Percentiles rank a stretch among this genome's conserved stretches.
These are phyloP conservation scores for Pelargonium cotyledonis DNA, from an alignment of 441 rosid genomes.

Conservation along the genomic window DNA sequence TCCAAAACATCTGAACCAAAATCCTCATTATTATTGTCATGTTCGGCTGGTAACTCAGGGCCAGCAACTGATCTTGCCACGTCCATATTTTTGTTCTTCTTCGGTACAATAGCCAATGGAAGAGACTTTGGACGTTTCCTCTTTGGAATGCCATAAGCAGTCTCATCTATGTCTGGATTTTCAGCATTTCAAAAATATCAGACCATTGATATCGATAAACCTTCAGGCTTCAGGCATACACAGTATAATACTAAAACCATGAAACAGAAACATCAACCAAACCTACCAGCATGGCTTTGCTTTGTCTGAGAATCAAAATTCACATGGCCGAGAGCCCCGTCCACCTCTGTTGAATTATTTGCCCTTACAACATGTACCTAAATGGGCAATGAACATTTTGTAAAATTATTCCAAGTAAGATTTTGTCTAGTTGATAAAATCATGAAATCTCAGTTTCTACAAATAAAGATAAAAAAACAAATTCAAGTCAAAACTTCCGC, in stretches of 20 bases:
- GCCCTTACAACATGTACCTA: slow-evolving; percentile 61
- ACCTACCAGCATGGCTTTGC: slow-evolving; percentile 52
- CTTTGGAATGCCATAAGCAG: slow-evolving; percentile 21
- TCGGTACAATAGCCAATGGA: slow-evolving; percentile 38
- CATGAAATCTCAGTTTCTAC: too few relatives aligned
- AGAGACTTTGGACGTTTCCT: slow-evolving; percentile 43
- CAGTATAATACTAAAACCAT: slow-evolving; percentile 3
- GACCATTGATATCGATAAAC: neutral
- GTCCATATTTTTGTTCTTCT: slow-evolving; percentile 33
- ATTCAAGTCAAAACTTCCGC: too few relatives aligned
- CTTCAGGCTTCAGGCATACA: too few relatives aligned
- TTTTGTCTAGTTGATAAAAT: too few relatives aligned
- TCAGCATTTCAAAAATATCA: slow-evolving; percentile 9
- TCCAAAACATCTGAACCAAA: slow-evolving; percentile 62
- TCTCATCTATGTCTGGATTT: slow-evolving; percentile 22
- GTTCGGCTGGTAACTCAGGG: slow-evolving; percentile 32
- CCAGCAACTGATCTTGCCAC: slow-evolving; percentile 27
- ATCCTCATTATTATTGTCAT: slow-evolving; percentile 58
- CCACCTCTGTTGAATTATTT: slow-evolving; percentile 51
- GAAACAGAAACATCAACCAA: slow-evolving; percentile 15
- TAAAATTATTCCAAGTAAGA: too few relatives aligned
- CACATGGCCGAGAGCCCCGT: slow-evolving; percentile 60
- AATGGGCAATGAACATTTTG: neutral
- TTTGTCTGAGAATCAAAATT: slow-evolving; percentile 54
- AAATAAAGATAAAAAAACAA: too few relatives aligned